Evolutionary conservation across 768 basidiomycete species (phyloP), one percentile per base, ranked within the genome.

Genomic region (Tephrocybe sp.): DNA sequence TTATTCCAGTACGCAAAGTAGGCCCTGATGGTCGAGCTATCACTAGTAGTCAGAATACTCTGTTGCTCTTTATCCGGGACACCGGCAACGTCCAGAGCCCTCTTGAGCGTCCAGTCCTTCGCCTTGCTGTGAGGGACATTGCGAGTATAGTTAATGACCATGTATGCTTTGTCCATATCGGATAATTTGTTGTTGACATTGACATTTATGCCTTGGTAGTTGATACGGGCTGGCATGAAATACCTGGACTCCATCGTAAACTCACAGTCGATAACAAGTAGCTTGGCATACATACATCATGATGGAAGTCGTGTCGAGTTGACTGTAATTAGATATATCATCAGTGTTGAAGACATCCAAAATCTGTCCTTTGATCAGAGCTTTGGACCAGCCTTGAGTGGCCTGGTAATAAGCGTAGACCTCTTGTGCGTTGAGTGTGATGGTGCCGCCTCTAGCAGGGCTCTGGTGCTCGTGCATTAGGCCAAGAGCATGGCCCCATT

Each of bases 391-490:
- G 38, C 48, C 48, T n/a, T 49, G 53, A 2, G 40, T 42, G 11
- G 43, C n/a, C 9, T 38, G 36, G 38, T 45, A 49, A 47, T 54
- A 54, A 5, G 29, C 13, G 19, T 37, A 45, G 29, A 54, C 53
- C n/a, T 39, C 43, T n/a, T 15, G 18, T 2, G 49, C 25, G n/a
- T 59, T 58, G 16, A 64, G 57, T 8, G 29, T 47, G 13, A 63
- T 29, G 8, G 29, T 49, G 2, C 45, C 52, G 22, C 45, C 52
- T 4, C 61, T 54, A 1, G 57, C 56, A 8, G 62, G 59, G 33
- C 61, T 63, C 41, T 63, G 62, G 39, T 65, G 64, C 40, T 63
- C 62, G 30, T 63, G 60, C 41, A 63, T 43, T 29, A 61, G 19
- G 1, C 63, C 64, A 4, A 65, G 57, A 7, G 44, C 59, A 24